These are phyloP conservation scores for Apiotrichum sp. DNA, from an alignment of 1,284 basidiomycete species.

Conservation along the genomic window DNA sequence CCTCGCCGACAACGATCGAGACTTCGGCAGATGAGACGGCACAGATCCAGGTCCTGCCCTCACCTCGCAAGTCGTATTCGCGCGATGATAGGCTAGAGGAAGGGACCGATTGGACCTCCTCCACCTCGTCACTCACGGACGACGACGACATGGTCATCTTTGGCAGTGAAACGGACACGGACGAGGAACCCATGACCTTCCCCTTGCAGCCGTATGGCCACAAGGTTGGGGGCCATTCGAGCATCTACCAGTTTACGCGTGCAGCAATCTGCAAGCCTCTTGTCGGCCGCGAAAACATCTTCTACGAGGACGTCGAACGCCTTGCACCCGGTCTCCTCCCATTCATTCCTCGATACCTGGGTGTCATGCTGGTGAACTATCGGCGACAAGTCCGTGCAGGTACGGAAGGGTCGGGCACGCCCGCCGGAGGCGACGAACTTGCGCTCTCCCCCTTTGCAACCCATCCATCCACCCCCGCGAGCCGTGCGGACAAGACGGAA, in stretches of 20 bases:
- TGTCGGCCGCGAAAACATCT: conserved; percentile 92
- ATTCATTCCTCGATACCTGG: conserved; percentile 93
- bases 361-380: conserved; percentile 97
- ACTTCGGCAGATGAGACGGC: background rate
- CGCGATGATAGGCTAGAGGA: conserved; percentile 5
- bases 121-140: conserved; percentile 1
- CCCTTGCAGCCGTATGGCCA: conserved; percentile 94
- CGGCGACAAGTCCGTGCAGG: conserved; percentile 50
- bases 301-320: conserved; percentile 93
- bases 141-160: background rate
- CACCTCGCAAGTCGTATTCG: conserved; percentile 1
- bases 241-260: conserved; percentile 97
- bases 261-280: conserved; percentile 98
- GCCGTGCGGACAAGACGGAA: conserved; percentile 6
- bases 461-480: conserved; percentile 28
- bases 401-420: conserved; percentile 46
- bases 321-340: conserved; percentile 84
- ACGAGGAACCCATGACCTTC: conserved; percentile 65
- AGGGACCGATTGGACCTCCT: conserved; percentile 11
- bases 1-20: background rate
- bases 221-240: conserved; percentile 93
- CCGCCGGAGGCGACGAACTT: conserved; percentile 13
- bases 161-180: conserved; percentile 21
- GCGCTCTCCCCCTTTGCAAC: conserved; percentile 21
- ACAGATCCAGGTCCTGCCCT: background rate